Evolutionary conservation across 495 filamentous ascomycete species (phyloP).

Genomic region (Barbatosphaeria neglecta): DNA sequence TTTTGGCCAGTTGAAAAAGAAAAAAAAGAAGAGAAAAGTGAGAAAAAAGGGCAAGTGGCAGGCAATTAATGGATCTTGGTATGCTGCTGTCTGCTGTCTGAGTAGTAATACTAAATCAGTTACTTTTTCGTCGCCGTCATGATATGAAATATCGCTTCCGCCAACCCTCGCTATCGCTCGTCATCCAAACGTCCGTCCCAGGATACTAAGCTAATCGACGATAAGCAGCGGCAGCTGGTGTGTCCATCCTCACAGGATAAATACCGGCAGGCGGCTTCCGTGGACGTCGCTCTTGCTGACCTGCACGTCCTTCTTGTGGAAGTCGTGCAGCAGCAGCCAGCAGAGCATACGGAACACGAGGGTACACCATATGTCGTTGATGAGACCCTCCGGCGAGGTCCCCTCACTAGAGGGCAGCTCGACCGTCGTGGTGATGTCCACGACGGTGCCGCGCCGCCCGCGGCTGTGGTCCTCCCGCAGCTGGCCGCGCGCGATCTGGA

Average conservation of each 20-base stretch:
- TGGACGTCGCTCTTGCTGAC: slow-evolving; percentile 17
- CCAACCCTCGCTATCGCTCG: no score
- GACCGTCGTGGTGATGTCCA: neutral
- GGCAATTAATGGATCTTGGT: no score
- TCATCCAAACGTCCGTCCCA: no score
- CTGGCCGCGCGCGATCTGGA: neutral
- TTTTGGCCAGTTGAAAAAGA: no score
- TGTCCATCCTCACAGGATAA: slow-evolving; percentile 14
- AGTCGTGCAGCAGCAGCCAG: slow-evolving; percentile 26
- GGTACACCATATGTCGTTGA: slow-evolving; percentile 18
- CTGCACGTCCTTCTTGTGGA: slow-evolving; percentile 21
- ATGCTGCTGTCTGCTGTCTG: no score
- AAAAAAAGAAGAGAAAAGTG: no score
- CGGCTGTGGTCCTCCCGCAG: neutral
- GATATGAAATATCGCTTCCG: no score
- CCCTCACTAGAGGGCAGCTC: neutral
- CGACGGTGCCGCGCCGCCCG: neutral
- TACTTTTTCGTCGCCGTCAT: no score
- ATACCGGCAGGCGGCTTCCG: slow-evolving; percentile 22
- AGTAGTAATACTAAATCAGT: no score
- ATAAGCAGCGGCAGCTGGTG: no score
- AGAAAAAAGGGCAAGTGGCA: no score
- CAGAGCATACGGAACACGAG: slow-evolving; percentile 27
- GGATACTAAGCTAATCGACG: no score
- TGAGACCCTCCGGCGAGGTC: neutral